Evolutionary conservation across 805 yeast species (phyloP).

Genomic region (Isabelozyma rhagii): DNA sequence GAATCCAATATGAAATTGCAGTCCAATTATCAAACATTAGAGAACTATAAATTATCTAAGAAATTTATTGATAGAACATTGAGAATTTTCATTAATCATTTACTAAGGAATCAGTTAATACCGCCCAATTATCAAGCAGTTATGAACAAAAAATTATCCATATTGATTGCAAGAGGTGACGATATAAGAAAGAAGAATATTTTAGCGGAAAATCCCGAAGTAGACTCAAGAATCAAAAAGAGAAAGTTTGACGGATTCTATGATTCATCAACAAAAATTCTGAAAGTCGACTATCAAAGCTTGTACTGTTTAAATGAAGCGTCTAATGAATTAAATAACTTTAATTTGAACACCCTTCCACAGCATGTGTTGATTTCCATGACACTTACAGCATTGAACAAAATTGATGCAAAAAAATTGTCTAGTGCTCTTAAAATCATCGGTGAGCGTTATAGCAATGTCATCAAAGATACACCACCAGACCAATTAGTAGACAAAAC

Average conservation of each 20-base stretch:
- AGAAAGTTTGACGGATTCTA: slow-evolving; percentile 42
- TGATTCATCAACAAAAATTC: slow-evolving; percentile 27
- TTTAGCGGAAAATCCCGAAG: slow-evolving; percentile 17
- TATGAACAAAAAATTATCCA: slow-evolving; percentile 23
- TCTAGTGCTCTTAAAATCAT: slow-evolving; percentile 68
- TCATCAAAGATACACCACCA: slow-evolving; percentile 5
- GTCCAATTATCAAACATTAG: slow-evolving; percentile 44
- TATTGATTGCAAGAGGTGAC: slow-evolving; percentile 35
- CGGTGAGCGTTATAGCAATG: slow-evolving; percentile 58
- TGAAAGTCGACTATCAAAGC: slow-evolving; percentile 47
- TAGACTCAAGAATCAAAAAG: slow-evolving; percentile 30
- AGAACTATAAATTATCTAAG: slow-evolving; percentile 51
- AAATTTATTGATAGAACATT: slow-evolving; percentile 64
- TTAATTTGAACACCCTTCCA: slow-evolving; percentile 71
- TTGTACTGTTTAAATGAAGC: slow-evolving; percentile 66
- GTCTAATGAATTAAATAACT: slow-evolving; percentile 56
- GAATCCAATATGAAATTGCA: slow-evolving; percentile 56
- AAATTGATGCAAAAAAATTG: slow-evolving; percentile 50
- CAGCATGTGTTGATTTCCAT: slow-evolving; percentile 59
- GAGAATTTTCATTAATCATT: slow-evolving; percentile 40
- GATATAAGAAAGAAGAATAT: slow-evolving; percentile 40
- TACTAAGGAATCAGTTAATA: slow-evolving; percentile 30
- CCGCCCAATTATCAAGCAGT: slow-evolving; percentile 30
- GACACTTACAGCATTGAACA: slow-evolving; percentile 63
- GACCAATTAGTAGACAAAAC: slow-evolving; percentile 1